These are phyloP conservation scores for Sporothrix sp. DNA, from an alignment of 2,329 filamentous ascomycete species.

Conservation along the genomic window DNA sequence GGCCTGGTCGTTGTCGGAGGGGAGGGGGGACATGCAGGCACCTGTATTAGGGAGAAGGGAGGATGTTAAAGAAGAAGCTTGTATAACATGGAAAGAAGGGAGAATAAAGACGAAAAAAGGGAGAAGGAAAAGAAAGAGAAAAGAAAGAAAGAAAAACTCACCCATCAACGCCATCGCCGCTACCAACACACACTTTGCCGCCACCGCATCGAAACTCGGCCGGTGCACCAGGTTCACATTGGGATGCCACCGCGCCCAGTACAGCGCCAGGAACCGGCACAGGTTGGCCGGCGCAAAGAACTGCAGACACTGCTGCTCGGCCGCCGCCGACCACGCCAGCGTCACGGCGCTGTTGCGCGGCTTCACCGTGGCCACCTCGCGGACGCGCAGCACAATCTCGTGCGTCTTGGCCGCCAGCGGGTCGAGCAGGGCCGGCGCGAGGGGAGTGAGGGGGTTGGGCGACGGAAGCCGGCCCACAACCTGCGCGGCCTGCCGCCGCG, in stretches of 20 bases:
- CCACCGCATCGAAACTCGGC: neutral
- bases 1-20: neutral
- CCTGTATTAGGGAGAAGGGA: no score
- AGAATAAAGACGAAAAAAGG: no score
- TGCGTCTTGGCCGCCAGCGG: slow-evolving; percentile 6
- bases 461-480: neutral
- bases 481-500: neutral
- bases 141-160: no score
- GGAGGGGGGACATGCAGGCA: slow-evolving; percentile 3
- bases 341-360: slow-evolving; percentile 10
- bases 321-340: slow-evolving; percentile 1
- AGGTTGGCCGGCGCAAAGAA: slow-evolving; percentile 10
- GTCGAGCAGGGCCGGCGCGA: neutral
- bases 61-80: no score
- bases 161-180: slow-evolving; percentile 5
- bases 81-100: no score
- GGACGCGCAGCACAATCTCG: slow-evolving; percentile 4
- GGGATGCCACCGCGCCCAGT: slow-evolving; percentile 10
- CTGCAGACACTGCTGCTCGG: slow-evolving; percentile 4
- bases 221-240: slow-evolving; percentile 9
- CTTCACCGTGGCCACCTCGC: slow-evolving; percentile 2
- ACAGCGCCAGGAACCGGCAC: slow-evolving; percentile 2
- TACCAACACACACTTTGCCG: slow-evolving; percentile 1
- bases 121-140: no score
- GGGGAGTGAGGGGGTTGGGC: neutral